Percentiles rank a stretch among this genome's conserved stretches.
These are phyloP conservation scores for Rhododendron vialii DNA, from an alignment of 148 eudicot genomes.

Conservation along the genomic window DNA sequence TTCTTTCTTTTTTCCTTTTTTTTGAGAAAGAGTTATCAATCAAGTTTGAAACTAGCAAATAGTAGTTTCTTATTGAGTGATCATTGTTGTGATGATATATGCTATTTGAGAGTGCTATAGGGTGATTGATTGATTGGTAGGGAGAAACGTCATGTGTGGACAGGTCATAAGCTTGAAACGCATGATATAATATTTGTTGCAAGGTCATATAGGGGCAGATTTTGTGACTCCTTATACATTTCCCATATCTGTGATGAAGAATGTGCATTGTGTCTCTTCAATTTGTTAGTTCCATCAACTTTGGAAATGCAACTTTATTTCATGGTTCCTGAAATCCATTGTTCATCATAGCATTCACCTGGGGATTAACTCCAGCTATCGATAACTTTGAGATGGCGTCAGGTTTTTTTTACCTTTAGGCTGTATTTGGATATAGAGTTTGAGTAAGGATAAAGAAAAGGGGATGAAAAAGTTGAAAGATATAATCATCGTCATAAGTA, in stretches of 20 bases:
- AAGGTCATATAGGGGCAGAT: background rate
- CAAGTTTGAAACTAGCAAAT: background rate
- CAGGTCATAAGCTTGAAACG: background rate
- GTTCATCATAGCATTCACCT: too few species aligned
- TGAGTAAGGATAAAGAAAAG: background rate
- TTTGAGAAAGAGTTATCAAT: background rate
- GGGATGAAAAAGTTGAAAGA: background rate
- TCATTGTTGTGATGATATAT: background rate
- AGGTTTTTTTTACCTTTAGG: background rate
- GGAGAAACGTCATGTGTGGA: background rate
- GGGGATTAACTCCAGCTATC: background rate
- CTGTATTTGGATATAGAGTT: background rate
- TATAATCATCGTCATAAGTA: background rate
- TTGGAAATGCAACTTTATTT: background rate
- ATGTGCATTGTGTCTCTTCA: background rate
- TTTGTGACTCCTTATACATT: background rate
- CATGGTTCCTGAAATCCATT: background rate
- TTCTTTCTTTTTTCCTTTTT: too few species aligned
- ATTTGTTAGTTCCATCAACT: background rate
- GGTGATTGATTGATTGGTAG: background rate
- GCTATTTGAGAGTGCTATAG: background rate
- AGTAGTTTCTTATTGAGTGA: background rate
- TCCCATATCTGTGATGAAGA: background rate
- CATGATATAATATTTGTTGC: background rate
- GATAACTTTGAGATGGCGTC: background rate